Conservation (phyloP, 2,329 filamentous ascomycete species). For the Exophiala oligosperma region DNA sequence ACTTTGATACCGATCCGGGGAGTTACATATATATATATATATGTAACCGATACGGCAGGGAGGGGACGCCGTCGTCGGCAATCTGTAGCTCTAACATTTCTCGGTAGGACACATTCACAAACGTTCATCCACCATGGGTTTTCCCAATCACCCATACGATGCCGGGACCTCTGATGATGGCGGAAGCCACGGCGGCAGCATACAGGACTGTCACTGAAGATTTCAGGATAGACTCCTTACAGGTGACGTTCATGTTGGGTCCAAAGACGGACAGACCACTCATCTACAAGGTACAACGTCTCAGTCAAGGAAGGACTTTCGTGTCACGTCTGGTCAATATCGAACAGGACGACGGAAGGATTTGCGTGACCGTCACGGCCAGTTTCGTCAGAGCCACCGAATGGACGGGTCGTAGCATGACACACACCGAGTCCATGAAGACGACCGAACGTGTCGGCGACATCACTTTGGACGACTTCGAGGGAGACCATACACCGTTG, state of each 20-base stretch:
- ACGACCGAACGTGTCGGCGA: conserved; percentile 7
- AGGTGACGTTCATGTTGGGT: conserved; percentile 25
- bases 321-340: conserved; percentile 21
- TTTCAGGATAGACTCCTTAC: conserved; percentile 26
- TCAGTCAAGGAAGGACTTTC: conserved; percentile 26
- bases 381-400: conserved; percentile 20
- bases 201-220: conserved; percentile 24
- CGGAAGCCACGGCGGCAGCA: conserved; percentile 22
- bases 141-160: conserved; percentile 24
- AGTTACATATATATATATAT: not conserved
- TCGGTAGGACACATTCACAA: conserved; percentile 20
- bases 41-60: not conserved
- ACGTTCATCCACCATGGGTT: conserved; percentile 26
- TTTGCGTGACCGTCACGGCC: conserved; percentile 18
- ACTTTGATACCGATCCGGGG: too few relatives aligned
- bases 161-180: conserved; percentile 28
- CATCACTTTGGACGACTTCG: conserved; percentile 30
- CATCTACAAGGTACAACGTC: conserved; percentile 21
- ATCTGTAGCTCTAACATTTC: not conserved
- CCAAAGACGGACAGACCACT: conserved; percentile 18
- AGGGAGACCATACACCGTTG: conserved; percentile 3
- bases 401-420: conserved; percentile 26
- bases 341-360: conserved; percentile 16
- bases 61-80: not conserved
- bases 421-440: conserved; percentile 15